phyloP scores from a whole-genome alignment of 1,284 basidiomycete genomes.

The Singerocomus rubriflavus region DNA sequence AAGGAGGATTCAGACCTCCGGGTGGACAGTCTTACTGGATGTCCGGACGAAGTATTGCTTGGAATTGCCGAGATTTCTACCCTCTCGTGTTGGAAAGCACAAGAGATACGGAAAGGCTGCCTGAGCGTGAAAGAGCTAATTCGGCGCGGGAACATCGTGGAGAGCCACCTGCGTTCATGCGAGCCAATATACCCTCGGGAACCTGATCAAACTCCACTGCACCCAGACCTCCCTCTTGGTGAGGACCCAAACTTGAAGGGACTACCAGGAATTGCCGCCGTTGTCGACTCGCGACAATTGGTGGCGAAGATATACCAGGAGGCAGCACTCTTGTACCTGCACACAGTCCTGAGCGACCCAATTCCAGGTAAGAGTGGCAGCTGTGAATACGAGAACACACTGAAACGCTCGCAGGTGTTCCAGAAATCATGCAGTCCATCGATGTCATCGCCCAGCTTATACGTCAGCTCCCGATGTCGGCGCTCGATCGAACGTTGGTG shows the following conservation, averaged over 20 bases:
- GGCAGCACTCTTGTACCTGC: constrained; percentile 63
- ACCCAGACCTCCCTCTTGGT: constrained; percentile 38
- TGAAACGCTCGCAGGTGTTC: constrained; percentile 49
- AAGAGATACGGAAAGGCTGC: constrained; percentile 55
- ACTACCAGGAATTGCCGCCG: constrained; percentile 23
- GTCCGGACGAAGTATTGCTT: constrained; percentile 71
- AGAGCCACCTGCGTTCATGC: constrained; percentile 52
- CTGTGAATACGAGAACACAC: neutral
- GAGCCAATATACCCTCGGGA: constrained; percentile 31
- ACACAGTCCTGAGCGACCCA: constrained; percentile 66
- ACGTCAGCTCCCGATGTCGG: constrained; percentile 50
- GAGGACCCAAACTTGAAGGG: constrained; percentile 24
- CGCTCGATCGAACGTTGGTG: constrained; percentile 61
- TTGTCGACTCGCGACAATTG: constrained; percentile 44
- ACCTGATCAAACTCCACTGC: constrained; percentile 36
- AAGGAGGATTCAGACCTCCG: constrained; percentile 40
- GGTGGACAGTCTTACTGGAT: constrained; percentile 68
- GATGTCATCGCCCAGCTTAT: constrained; percentile 52
- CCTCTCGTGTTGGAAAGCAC: constrained; percentile 73
- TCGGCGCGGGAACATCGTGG: constrained; percentile 61
- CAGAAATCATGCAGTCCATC: constrained; percentile 62
- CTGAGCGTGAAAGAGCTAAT: constrained; percentile 71
- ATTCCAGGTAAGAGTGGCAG: constrained; percentile 51
- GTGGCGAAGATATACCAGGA: constrained; percentile 65
- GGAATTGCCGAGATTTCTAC: constrained; percentile 70